Evolutionary conservation across 2,329 filamentous ascomycete genomes (phyloP).

Genomic region (Exophiala calicioides): DNA sequence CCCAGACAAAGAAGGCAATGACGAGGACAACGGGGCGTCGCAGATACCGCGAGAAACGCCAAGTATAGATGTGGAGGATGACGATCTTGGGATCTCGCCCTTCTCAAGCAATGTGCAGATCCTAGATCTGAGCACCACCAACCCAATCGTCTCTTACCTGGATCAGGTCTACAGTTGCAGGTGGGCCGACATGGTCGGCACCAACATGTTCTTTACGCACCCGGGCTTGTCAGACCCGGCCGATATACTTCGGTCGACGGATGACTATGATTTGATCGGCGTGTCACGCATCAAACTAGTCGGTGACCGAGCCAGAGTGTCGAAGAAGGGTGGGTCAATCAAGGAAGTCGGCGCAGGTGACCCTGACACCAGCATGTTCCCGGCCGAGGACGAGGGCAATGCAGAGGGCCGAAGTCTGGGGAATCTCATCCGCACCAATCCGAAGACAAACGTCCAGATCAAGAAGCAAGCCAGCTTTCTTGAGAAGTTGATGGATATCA

Average conservation of each 20-base stretch:
- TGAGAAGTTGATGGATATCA: conserved; percentile 65
- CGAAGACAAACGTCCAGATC: conserved; percentile 34
- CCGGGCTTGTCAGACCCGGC: conserved; percentile 50
- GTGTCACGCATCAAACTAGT: conserved; percentile 69
- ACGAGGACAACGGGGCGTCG: conserved; percentile 8
- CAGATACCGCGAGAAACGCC: conserved; percentile 30
- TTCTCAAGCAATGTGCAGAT: conserved; percentile 63
- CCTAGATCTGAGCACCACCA: conserved; percentile 73
- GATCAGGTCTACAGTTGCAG: conserved; percentile 75
- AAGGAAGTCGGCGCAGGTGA: conserved; percentile 6
- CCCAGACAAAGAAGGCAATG: conserved; percentile 1
- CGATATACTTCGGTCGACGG: conserved; percentile 32
- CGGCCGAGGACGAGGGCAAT: conserved; percentile 2
- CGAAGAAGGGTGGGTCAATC: conserved; percentile 38
- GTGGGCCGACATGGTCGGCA: conserved; percentile 83
- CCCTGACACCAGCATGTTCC: conserved; percentile 2
- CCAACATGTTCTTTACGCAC: conserved; percentile 71
- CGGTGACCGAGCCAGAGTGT: conserved; percentile 64
- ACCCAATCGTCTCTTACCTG: conserved; percentile 78
- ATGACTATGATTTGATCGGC: conserved; percentile 70
- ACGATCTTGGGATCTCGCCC: conserved; percentile 38
- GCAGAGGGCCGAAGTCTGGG: conserved; percentile 19
- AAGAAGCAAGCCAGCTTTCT: conserved; percentile 59
- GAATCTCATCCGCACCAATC: conserved; percentile 25
- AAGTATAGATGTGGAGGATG: conserved; percentile 34